Evolutionary conservation across 139 green algal species (phyloP), one percentile per base, ranked within the genome.

Genomic region (Volvox africanus): DNA sequence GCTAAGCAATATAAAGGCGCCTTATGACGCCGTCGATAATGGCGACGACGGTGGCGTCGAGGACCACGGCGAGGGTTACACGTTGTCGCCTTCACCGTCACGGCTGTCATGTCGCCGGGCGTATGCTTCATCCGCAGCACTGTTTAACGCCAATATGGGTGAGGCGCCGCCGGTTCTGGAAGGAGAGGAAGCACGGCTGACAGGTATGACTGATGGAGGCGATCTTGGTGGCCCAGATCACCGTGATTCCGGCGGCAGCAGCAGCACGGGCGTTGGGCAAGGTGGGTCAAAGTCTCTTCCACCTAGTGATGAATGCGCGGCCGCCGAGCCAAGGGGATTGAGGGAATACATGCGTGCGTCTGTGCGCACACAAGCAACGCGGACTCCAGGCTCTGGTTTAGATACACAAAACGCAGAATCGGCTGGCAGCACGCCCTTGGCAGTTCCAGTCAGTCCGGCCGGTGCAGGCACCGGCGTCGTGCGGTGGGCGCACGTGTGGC

Each of bases 401-500:
- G 44, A 55, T 55, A 55, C 44, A 9, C 44, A 55, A 55, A 55
- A 5, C 44, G 44, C 44, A 55, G 65, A 28, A 73, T 6, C 65
- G 65, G 65, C 65, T 9, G 65, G 21, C 65, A 73, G 21, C 65
- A 28, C 65, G 65, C 21, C 65, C 65, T 24, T 73, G 65, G 65
- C 11, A 24, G 65, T 73, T 35, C 32, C 32, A 20, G 1, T 30
- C 13, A 61, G 32, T 35, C 14, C 75, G 1, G 32, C 32, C 30
- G 75, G 75, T 30, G 32, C 75, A 20, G 11, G 36, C 78, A 36
- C 36, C 18, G 35, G 78, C 37, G 36, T 32, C 78, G 78, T 84
- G 21, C 44, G 50, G 22, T n/a, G 93, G 93, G 1, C 16, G 77
- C 87, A 92, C 33, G 91, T 96, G n/a, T 96, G 94, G 94, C 86